Conservation (phyloP, 345 rosid genomes). For the Syzygium grande region DNA sequence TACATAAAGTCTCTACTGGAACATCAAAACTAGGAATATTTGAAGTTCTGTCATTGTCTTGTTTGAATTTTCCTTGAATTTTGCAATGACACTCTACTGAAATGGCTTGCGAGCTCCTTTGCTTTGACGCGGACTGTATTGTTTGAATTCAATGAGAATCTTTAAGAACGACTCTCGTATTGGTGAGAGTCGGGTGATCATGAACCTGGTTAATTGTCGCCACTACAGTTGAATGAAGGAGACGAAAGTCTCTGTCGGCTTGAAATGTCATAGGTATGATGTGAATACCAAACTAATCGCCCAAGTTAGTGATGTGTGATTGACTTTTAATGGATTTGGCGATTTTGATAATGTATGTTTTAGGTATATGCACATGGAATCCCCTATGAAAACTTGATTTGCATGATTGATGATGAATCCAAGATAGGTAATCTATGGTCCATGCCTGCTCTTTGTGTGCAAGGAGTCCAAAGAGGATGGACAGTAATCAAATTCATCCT, state of each 20-base stretch:
- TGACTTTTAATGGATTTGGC: not conserved
- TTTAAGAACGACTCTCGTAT: not conserved
- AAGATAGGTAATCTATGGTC: not conserved
- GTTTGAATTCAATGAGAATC: not conserved
- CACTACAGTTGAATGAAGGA: not conserved
- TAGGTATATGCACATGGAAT: not conserved
- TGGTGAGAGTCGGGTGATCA: not conserved
- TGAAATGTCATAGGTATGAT: not conserved
- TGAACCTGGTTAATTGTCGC: not conserved
- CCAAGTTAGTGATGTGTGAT: not conserved
- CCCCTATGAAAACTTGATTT: not conserved
- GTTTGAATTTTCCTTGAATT: not conserved
- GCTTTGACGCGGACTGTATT: not conserved
- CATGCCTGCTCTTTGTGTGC: not conserved
- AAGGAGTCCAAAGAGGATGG: not conserved
- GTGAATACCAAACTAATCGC: not conserved
- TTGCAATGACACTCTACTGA: not conserved
- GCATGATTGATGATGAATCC: not conserved
- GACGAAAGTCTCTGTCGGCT: not conserved
- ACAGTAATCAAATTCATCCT: not conserved
- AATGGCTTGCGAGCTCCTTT: not conserved
- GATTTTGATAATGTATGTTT: not conserved
- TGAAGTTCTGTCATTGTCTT: not conserved
- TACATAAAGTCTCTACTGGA: not conserved
- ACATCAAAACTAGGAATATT: not conserved